These are phyloP conservation scores for Pichia inconspicua DNA, from an alignment of 1,139 yeast genomes.

Conservation along the genomic window DNA sequence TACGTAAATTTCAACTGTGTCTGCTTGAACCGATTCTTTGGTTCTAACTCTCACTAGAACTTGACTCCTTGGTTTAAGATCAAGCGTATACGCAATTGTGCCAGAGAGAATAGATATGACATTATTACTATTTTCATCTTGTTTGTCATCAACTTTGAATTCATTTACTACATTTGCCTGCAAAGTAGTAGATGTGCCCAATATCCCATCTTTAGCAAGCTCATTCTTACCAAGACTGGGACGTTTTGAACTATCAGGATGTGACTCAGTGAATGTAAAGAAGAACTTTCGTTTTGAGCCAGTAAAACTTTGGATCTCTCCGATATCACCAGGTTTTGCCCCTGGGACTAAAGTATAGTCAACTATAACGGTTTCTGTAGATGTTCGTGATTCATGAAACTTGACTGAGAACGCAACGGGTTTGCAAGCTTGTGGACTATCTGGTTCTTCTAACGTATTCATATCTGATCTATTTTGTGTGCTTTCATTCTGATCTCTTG, in stretches of 20 bases:
- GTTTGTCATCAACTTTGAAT: background rate
- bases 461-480: background rate
- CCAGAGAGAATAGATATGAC: constrained; percentile 50
- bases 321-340: constrained; percentile 64
- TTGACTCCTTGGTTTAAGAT: constrained; percentile 58
- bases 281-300: constrained; percentile 32
- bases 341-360: constrained; percentile 53
- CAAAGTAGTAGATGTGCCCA: background rate
- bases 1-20: constrained; percentile 71
- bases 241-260: constrained; percentile 10
- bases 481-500: background rate
- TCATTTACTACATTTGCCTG: background rate
- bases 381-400: constrained; percentile 65
- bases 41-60: constrained; percentile 49
- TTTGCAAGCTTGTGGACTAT: constrained; percentile 13
- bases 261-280: constrained; percentile 34
- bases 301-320: constrained; percentile 47
- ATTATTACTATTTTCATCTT: background rate
- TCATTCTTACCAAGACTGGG: constrained; percentile 4
- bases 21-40: constrained; percentile 55
- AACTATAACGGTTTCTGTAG: constrained; percentile 52
- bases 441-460: constrained; percentile 13
- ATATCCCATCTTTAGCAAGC: background rate
- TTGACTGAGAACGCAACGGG: constrained; percentile 50
- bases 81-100: constrained; percentile 53